Base-by-base conservation (phyloP, 31 red algal genomes). In the Endocladia muricata region DNA sequence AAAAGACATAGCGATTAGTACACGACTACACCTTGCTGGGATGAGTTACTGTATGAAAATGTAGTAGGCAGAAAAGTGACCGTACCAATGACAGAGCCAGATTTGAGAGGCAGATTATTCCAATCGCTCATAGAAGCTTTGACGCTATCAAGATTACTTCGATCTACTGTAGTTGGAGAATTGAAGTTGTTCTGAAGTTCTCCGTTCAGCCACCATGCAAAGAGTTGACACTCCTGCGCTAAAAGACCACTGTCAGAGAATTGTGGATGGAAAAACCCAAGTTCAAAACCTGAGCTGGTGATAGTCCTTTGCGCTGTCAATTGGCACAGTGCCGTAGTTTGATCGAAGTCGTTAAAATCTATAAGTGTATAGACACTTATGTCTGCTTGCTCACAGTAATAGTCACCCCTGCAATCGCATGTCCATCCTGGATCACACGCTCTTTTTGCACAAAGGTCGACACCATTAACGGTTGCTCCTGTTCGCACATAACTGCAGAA, bases 181-280 rank as follows among this genome's bases (percentile, higher is more conserved):
- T 42, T 39, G 40, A 85, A 85, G 55, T 48, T 76, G 36, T 85
- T 76, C 37, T 85, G 81, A 32, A 85, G 58, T 22, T 68, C 81
- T 52, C 81, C 81, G 47, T 85, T 71, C 3, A 85, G 70, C 69
- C 69, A 85, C 81, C 81, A 85, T 22, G 81, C 81, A 62, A 85
- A 85, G 21, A 76, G 11, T 40, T 85, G 81, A 44, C 81, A 85
- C 40, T 76, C 42, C 54, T 73, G 67, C 41, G 55, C 81, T 42
- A 85, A 49, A 32, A 85, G 57, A 55, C 81, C 81, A 65, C n/a
- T 85, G 68, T 85, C 70, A 31, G 81, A 85, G 37, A 85, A 76
- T 54, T 85, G 81, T 9, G 81, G 81, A 85, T 85, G 81, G 39
- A 85, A 85, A 52, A 56, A 85, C 30, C 81, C 81, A 6, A 85